Evolutionary conservation across 257 asterid species (phyloP).

Genomic region (Solanum rostratum): DNA sequence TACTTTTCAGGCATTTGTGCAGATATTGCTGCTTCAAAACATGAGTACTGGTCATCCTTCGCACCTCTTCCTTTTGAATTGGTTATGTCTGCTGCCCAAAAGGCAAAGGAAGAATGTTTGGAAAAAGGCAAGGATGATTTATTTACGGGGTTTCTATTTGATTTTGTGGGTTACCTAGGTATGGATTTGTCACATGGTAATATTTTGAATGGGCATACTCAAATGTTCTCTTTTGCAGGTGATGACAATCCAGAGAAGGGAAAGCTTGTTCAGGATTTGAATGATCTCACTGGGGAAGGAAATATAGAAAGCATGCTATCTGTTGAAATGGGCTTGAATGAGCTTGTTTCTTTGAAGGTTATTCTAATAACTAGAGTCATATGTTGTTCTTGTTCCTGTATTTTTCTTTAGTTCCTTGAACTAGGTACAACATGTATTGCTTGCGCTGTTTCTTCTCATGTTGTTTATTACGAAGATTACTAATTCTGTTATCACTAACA

Average conservation of each 20-base stretch:
- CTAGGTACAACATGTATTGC: neutral
- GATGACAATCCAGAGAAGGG: constrained; percentile 38
- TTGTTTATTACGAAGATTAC: neutral
- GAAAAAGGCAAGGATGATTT: constrained; percentile 52
- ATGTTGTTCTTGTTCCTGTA: neutral
- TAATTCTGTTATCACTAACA: neutral
- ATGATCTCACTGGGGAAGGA: constrained; percentile 90
- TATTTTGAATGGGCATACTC: neutral
- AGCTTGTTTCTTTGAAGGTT: constrained; percentile 88
- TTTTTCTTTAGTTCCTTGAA: neutral
- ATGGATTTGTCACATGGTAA: neutral
- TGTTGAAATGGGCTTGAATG: constrained; percentile 91
- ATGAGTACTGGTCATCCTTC: constrained; percentile 90
- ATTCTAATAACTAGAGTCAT: neutral
- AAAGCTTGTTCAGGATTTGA: constrained; percentile 59
- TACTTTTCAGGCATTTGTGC: constrained; percentile 56
- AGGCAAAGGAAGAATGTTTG: constrained; percentile 80
- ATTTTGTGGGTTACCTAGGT: neutral
- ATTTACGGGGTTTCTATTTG: neutral
- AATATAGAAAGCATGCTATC: constrained; percentile 93
- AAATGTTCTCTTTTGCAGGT: constrained; percentile 37
- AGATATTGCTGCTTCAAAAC: constrained; percentile 71
- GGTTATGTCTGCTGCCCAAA: constrained; percentile 93
- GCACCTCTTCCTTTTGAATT: constrained; percentile 96
- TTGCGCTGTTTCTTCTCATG: neutral